Percentiles rank a stretch among this genome's conserved stretches.
Conservation (phyloP, 495 filamentous ascomycete species). For the Aspergillus funiculosus region DNA sequence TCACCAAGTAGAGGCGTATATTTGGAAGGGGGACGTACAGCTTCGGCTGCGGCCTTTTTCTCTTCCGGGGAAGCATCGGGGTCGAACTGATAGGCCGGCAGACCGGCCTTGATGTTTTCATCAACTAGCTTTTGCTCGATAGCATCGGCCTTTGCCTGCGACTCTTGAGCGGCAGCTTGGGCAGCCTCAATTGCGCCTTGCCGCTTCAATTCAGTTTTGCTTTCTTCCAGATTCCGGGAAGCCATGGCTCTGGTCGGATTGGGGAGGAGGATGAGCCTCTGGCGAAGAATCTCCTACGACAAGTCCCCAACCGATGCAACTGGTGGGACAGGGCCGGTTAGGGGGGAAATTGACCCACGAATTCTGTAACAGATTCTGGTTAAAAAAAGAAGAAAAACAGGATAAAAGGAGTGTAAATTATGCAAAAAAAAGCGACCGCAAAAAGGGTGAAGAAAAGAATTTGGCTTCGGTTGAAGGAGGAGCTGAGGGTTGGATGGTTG, state of each 20-base stretch:
- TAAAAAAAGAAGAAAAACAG: not conserved
- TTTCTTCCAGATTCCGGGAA: slow-evolving; percentile 30
- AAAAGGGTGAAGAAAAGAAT: not conserved
- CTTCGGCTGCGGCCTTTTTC: slow-evolving; percentile 71
- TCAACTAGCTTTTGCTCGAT: slow-evolving; percentile 65
- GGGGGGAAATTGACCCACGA: slow-evolving; percentile 4
- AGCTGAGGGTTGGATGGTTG: not conserved
- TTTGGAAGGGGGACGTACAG: slow-evolving; percentile 51
- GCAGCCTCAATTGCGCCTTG: slow-evolving; percentile 65
- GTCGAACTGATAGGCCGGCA: slow-evolving; percentile 77
- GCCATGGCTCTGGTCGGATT: slow-evolving; percentile 31
- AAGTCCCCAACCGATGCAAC: slow-evolving; percentile 12
- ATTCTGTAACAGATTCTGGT: not conserved
- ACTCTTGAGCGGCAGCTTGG: slow-evolving; percentile 54
- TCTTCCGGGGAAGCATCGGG: slow-evolving; percentile 77
- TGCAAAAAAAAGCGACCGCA: not conserved
- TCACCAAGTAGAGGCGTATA: too few relatives aligned
- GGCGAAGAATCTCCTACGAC: slow-evolving; percentile 18
- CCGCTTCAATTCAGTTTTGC: slow-evolving; percentile 61
- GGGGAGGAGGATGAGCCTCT: slow-evolving; percentile 14
- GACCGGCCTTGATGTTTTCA: slow-evolving; percentile 70
- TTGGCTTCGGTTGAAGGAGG: slow-evolving; percentile 1
- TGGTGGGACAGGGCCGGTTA: not conserved
- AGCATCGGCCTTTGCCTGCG: slow-evolving; percentile 59
- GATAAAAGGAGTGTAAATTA: not conserved